A percentile compares a stretch with the other conserved stretches of the same genome.
These are phyloP conservation scores for Crithidia expoeki DNA, from an alignment of 208 protist genomes.

Conservation along the genomic window DNA sequence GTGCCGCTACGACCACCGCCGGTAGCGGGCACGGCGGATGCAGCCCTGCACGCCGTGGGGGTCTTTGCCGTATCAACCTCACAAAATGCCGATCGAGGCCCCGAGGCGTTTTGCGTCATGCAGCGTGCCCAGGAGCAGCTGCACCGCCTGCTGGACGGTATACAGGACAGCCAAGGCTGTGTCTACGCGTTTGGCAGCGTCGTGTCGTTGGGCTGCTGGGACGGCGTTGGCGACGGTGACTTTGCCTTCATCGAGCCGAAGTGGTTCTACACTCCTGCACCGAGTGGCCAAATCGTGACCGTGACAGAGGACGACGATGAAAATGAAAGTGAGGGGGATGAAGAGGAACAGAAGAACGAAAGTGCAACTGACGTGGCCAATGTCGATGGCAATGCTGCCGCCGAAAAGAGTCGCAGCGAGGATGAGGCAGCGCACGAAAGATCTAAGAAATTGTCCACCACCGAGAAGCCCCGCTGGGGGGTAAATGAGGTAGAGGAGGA, in stretches of 20 bases:
- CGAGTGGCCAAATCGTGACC: neutral
- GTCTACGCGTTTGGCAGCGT: conserved; percentile 83
- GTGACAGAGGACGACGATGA: neutral
- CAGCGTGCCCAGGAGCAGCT: conserved; percentile 53
- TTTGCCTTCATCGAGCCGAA: conserved; percentile 52
- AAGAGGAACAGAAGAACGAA: neutral
- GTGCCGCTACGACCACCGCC: neutral
- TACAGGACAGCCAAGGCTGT: neutral
- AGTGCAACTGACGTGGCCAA: neutral
- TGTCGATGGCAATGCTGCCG: conserved; percentile 4
- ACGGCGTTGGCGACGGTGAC: conserved; percentile 77
- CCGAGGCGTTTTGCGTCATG: conserved; percentile 53
- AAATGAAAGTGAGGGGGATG: neutral
- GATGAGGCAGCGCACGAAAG: neutral
- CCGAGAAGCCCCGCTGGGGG: neutral
- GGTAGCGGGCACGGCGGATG: neutral
- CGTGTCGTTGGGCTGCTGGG: conserved; percentile 77
- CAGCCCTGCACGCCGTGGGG: conserved; percentile 20
- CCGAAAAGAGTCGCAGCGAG: neutral
- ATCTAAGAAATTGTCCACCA: neutral
- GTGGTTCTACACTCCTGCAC: conserved; percentile 1
- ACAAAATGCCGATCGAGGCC: conserved; percentile 41
- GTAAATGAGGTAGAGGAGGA: neutral
- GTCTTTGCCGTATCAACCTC: conserved; percentile 44
- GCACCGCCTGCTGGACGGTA: conserved; percentile 19